A percentile compares a stretch with the other conserved stretches of the same genome.
Conservation (phyloP, 306 rosid species). For the Cicer chorassanicum region DNA sequence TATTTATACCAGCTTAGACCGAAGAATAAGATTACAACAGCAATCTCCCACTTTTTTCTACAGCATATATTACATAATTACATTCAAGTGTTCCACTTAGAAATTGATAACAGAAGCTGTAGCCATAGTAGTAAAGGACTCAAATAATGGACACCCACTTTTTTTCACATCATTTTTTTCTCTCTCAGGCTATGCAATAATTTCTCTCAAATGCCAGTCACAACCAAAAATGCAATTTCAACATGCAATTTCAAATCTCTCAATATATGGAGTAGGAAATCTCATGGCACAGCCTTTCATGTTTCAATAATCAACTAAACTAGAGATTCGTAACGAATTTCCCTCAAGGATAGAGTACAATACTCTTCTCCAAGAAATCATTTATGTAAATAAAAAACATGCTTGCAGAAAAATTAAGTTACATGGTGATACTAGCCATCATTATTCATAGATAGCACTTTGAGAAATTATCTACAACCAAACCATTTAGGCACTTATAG, state of each 20-base stretch:
- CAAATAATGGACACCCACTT: too few relatives aligned
- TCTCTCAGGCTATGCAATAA: not conserved
- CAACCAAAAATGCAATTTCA: not conserved
- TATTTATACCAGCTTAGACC: too few relatives aligned
- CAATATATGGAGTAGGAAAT: not conserved
- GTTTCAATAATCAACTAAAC: not conserved
- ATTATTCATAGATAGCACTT: conserved; percentile 8
- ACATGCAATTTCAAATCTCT: not conserved
- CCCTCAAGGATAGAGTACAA: not conserved
- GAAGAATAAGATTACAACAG: too few relatives aligned
- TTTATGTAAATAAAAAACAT: not conserved
- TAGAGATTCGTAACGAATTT: not conserved
- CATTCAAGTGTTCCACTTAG: too few relatives aligned
- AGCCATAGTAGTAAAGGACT: too few relatives aligned
- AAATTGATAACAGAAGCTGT: too few relatives aligned
- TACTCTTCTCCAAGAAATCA: not conserved
- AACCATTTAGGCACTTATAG: conserved; percentile 27
- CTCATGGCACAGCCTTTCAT: not conserved
- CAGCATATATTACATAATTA: too few relatives aligned
- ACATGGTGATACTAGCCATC: not conserved
- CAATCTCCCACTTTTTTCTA: too few relatives aligned
- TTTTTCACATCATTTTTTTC: too few relatives aligned
- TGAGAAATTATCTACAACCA: conserved; percentile 14
- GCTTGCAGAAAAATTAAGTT: not conserved
- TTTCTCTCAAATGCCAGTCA: not conserved